Evolutionary conservation across 1,284 basidiomycete genomes (phyloP), one percentile per base, ranked within the genome.

Genomic region (Athelia sp.): DNA sequence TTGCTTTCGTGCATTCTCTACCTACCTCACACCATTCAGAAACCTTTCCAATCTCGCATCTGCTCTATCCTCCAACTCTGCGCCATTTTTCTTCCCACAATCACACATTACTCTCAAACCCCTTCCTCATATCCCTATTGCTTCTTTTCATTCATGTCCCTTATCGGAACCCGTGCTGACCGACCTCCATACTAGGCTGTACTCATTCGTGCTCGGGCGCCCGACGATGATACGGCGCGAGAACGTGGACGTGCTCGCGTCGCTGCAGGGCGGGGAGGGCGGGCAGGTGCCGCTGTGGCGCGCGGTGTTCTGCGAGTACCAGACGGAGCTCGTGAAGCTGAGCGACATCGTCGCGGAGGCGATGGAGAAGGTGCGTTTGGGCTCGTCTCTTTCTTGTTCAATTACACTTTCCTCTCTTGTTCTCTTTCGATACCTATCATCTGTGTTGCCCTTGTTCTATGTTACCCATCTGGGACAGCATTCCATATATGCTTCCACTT

Each of bases 181-280:
- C 21, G n/a, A 18, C 11, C 40, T 43, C 40, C 24, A 45, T 52
- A 40, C n/a, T 45, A 77, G 75, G 53, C 58, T 73, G 47, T 73
- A 69, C 52, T 74, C 75, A 1, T 68, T 71, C 52, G 58, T 72
- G 2, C 65, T 79, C 2, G 72, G 74, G 10, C 59, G 76, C 19
- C 75, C 77, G 4, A 65, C 68, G 19, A 74, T 78, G 64, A 59
- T 72, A 10, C 64, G 62, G 19, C 60, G 57, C 10, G 69, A 65
- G 48, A 71, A 76, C 46, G 69, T 65, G 48, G 71, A 76, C 46
- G 70, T 74, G 4, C 59, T 63, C 14, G 51, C 69, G 26, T 69
- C 71, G 3, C 56, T 60, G 8, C 57, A 62, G 8, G 53, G 58
- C 22, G 64, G 69, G 46, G 54, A 60, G 13, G 68, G 75, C 52